Evolutionary conservation across 768 basidiomycete species (phyloP).

Genomic region (Daedalea quercina): DNA sequence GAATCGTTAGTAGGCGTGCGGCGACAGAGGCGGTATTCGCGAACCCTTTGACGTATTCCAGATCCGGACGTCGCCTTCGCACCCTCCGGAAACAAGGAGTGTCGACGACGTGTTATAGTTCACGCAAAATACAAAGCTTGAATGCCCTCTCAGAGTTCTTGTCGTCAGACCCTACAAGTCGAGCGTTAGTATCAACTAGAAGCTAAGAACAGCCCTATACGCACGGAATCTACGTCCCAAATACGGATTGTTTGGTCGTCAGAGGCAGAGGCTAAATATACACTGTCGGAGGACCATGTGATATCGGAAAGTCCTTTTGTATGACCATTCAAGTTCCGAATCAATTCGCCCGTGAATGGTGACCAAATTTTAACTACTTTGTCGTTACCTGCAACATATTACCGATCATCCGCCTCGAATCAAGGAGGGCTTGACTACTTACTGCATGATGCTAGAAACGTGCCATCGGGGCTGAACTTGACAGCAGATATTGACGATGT

Average conservation of each 20-base stretch:
- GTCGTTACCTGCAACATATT: slow-evolving; percentile 63
- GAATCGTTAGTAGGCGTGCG: neutral
- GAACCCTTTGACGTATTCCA: slow-evolving; percentile 92
- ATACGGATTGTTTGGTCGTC: slow-evolving; percentile 88
- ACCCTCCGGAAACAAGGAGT: slow-evolving; percentile 87
- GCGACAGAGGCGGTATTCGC: neutral
- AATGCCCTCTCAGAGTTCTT: slow-evolving; percentile 64
- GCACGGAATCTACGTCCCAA: slow-evolving; percentile 71
- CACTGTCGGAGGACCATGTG: slow-evolving; percentile 80
- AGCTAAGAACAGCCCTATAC: neutral
- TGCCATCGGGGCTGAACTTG: slow-evolving; percentile 86
- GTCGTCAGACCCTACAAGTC: neutral
- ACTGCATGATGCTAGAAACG: slow-evolving; percentile 81
- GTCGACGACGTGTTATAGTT: slow-evolving; percentile 86
- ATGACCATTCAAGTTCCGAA: slow-evolving; percentile 70
- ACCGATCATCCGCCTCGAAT: slow-evolving; percentile 10
- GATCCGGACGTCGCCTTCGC: slow-evolving; percentile 93
- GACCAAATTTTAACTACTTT: slow-evolving; percentile 81
- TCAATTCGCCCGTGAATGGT: slow-evolving; percentile 60
- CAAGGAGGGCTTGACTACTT: too few relatives aligned
- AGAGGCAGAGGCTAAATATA: slow-evolving; percentile 84
- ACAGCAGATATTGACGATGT: slow-evolving; percentile 75
- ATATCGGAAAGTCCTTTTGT: slow-evolving; percentile 84
- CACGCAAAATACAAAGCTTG: slow-evolving; percentile 90
- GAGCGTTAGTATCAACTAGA: neutral